Evolutionary conservation across 225 moss, liverwort and hornwort genomes (phyloP), one percentile per base, ranked within the genome.

Genomic region (Physcomitrellopsis africana): DNA sequence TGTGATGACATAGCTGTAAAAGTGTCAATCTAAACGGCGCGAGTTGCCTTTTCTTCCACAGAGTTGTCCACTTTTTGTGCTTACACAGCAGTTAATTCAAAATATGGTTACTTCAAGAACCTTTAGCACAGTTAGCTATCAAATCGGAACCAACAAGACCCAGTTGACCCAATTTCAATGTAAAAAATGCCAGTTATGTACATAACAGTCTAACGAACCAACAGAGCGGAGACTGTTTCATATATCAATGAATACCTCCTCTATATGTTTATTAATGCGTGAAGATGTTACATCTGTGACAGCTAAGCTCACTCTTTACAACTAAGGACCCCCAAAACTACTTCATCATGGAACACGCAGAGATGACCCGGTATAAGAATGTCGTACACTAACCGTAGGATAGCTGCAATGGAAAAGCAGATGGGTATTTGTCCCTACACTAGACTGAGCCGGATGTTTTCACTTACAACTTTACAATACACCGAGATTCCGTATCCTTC

Each of bases 221-320:
- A 24, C 24, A 24, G 1, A 24, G 24, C 24, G 24, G 24, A 24
- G 1, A 37, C 48, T 49, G 48, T 11, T 13, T 11, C 3, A 15
- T 8, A 55, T 17, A 20, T 17, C 17, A 17, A 18, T 41, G 32
- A 51, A 60, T 60, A 72, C 66, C 44, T 72, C 14, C 53, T 44
- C 32, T 9, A 59, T 51, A 13, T 24, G 51, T 66, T 72, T 52
- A 65, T 79, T 61, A 73, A 56, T 62, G 16, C 11, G 22, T 58
- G 63, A 27, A 61, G 67, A 79, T 79, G 53, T 44, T 79, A 79
- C 79, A 71, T 65, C 55, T 24, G 63, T n/a, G 63, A 57, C 61
- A 17, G 8, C 17, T 61, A n/a, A 5, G 41, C 29, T 60, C 67
- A 3, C 57, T 32, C 53, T 70, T 78, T 53, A 74, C 74, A 78